Evolutionary conservation across 176 grass and related monocot genomes (phyloP), one percentile per base, ranked within the genome.

Genomic region (Dendrocalamus sinicus): DNA sequence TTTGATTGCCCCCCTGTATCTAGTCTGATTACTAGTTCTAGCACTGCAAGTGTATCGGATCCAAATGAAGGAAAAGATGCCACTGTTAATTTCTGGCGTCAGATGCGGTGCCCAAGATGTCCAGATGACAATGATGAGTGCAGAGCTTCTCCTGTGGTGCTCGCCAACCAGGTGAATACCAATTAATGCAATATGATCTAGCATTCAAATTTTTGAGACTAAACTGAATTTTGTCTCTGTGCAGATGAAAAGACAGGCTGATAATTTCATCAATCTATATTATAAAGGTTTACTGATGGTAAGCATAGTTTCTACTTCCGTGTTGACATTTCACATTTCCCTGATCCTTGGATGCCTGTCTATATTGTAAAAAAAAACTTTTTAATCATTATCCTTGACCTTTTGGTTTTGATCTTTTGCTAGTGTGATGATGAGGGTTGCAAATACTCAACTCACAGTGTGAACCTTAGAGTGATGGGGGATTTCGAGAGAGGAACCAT

Each of bases 201-300:
- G 47, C 58, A 86, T 82, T 63, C 37, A 24, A 65, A 72, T 64
- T 66, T 58, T 62, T 81, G 23, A 70, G 54, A 73, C 47, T 85
- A 40, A 75, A 63, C 73, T 45, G 50, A 69, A n/a, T 80, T 78
- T 80, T 53, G 32, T 68, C 26, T 40, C 84, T 76, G 51, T 81
- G 79, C 81, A 99, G 94, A 90, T 96, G 60, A 99, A 99, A 91
- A 94, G 97, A 60, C 97, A 94, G 77, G 94, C 89, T 87, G 97
- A 99, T 80, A 91, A 80, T 92, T 96, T 96, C 76, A 94, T 94
- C 61, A 91, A 61, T 43, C 79, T 81, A 9, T 99, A 96, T 84
- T 99, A 99, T 57, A 94, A 96, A 90, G 89, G 93, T 73, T 67
- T 92, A 78, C 88, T 93, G 87, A 89, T 88, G 92, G 97, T 99